Base-by-base conservation (phyloP, 805 yeast genomes). In the Pichia occidentalis region DNA sequence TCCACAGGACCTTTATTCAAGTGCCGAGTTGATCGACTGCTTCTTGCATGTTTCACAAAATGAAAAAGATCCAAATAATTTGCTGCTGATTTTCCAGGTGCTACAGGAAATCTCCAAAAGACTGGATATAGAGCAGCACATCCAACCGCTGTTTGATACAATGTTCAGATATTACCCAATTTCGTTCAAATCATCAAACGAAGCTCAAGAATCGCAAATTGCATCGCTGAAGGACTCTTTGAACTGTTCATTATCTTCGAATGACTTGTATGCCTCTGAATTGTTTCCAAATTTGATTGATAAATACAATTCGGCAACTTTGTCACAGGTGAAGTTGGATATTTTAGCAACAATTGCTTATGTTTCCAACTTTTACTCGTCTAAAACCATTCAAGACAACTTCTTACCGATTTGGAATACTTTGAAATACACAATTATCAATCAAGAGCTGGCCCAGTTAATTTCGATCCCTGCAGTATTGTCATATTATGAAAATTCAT, bases 111-210 rank as follows among this genome's bases (percentile, higher is more conserved):
- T 88, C 11, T 65, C 77, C 14, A 42, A 53, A 16, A 50, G 49
- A 3, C 62, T 76, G 20, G 60, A 64, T 3, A 64, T 74, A 34
- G 47, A 59, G 29, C 56, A 59, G n/a, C 62, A 57, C 51, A 53
- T 71, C 23, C 80, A 81, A 47, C 85, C 84, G 8, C 57, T 92
- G 42, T 94, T 88, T 55, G 98, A 92, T 55, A 75, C 83, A 24
- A 68, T 85, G 28, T 94, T 90, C 56, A 92, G 98, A 59, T 92
- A 92, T 62, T 92, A 90, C 64, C 99, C 99, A 10, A 88, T 92
- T 29, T 83, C 96, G 1, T 92, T 94, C 62, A 79, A 78, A 41
- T 95, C 97, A 1, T 95, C 97, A 4, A 85, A 85, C 56, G 95
- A 90, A 50, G 88, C 92, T 0, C 86, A 87, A 56, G 76, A 79